Percentiles rank a stretch among this genome's conserved stretches.
These are phyloP conservation scores for Apiospora hydei DNA, from an alignment of 2,329 filamentous ascomycete genomes.

Conservation along the genomic window DNA sequence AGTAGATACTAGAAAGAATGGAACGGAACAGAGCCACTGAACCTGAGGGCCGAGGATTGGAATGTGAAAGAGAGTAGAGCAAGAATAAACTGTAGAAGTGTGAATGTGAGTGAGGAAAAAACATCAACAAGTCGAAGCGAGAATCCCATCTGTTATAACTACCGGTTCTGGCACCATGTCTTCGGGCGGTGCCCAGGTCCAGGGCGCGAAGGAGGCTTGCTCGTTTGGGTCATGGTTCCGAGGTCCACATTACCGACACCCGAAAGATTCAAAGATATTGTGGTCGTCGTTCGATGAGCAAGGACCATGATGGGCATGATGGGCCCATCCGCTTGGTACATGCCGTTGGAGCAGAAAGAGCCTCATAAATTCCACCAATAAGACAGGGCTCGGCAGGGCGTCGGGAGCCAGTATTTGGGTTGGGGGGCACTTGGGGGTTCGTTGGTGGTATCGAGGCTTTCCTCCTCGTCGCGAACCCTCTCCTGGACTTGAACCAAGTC, in stretches of 20 bases:
- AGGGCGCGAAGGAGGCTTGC: background rate
- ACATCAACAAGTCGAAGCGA: background rate
- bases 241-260: background rate
- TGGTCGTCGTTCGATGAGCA: conserved; percentile 16
- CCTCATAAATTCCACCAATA: conserved; percentile 19
- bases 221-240: conserved; percentile 5
- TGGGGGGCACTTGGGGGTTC: background rate
- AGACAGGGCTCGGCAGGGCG: background rate
- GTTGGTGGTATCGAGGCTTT: conserved; percentile 3
- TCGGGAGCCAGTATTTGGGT: background rate
- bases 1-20: conserved; percentile 17
- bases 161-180: background rate
- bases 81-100: background rate
- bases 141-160: background rate
- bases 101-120: background rate
- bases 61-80: background rate
- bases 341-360: background rate
- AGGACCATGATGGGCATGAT: conserved; percentile 14
- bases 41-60: conserved; percentile 22
- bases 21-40: conserved; percentile 23
- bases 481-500: background rate
- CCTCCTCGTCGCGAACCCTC: background rate
- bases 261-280: background rate
- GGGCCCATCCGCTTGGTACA: background rate
- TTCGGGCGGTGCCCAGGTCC: background rate